These are phyloP conservation scores for Talaromyces thailandensis DNA, from an alignment of 495 filamentous ascomycete species.

Conservation along the genomic window DNA sequence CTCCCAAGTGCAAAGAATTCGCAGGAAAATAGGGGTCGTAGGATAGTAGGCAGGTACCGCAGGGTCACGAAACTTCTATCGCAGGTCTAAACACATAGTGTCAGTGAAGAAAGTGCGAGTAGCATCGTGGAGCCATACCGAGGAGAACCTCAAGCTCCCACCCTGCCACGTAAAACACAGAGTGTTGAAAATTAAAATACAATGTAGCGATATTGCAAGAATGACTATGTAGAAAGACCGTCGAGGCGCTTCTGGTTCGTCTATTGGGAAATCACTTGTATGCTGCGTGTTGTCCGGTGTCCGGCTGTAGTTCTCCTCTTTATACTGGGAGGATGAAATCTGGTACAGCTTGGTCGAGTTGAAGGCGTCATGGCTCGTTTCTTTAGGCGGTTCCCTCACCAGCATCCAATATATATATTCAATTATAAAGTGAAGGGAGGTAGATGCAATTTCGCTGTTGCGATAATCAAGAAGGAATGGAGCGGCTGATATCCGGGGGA, in stretches of 20 bases:
- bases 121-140: background rate
- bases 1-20: background rate
- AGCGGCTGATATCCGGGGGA: background rate
- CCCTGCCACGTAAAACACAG: background rate
- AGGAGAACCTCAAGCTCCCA: background rate
- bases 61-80: background rate
- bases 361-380: background rate
- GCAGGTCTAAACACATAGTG: background rate
- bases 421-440: background rate
- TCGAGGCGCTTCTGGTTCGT: background rate
- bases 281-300: background rate
- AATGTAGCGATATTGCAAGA: background rate
- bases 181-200: background rate
- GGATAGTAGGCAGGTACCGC: background rate
- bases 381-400: background rate
- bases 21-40: background rate
- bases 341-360: background rate
- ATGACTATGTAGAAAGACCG: background rate
- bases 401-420: background rate
- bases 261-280: background rate
- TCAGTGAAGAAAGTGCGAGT: background rate
- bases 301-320: background rate
- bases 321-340: background rate
- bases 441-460: background rate
- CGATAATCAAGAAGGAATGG: background rate